Conservation (phyloP, 805 yeast genomes). For the Starmerella roubikii region DNA sequence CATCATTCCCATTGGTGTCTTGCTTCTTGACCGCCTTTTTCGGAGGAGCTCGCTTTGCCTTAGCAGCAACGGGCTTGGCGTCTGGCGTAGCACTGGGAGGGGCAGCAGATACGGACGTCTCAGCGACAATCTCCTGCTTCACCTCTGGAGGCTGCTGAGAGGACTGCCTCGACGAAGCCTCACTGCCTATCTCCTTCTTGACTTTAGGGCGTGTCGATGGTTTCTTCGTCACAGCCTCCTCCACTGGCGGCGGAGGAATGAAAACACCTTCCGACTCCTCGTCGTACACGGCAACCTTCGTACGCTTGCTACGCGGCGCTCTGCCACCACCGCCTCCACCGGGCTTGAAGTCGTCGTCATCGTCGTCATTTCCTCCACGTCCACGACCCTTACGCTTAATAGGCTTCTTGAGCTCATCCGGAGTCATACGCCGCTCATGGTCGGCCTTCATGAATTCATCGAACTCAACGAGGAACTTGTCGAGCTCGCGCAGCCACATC, state of each 20-base stretch:
- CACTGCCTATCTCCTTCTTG: conserved; percentile 14
- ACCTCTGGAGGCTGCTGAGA: not conserved
- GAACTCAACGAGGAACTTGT: conserved; percentile 55
- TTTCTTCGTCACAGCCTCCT: conserved; percentile 9
- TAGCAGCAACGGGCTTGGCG: not conserved
- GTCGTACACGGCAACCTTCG: conserved; percentile 19
- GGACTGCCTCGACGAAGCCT: not conserved
- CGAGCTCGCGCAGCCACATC: conserved; percentile 75
- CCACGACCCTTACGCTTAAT: conserved; percentile 21
- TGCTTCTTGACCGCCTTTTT: conserved; percentile 22
- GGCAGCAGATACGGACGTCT: too few relatives aligned
- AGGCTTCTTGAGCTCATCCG: not conserved
- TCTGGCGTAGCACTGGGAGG: too few relatives aligned
- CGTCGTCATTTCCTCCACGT: too few relatives aligned
- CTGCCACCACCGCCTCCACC: conserved; percentile 28
- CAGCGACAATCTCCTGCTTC: too few relatives aligned
- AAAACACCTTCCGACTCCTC: conserved; percentile 27
- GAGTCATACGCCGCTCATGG: conserved; percentile 37
- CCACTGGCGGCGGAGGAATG: conserved; percentile 19
- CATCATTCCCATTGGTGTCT: conserved; percentile 8
- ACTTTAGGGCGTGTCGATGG: conserved; percentile 5
- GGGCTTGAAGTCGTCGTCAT: too few relatives aligned
- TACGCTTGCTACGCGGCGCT: not conserved
- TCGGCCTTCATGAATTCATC: conserved; percentile 54
- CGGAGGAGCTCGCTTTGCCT: conserved; percentile 20